Percentiles rank a stretch among this genome's conserved stretches.
These are phyloP conservation scores for Xenoacremonium recifei DNA, from an alignment of 2,329 filamentous ascomycete species.

Conservation along the genomic window DNA sequence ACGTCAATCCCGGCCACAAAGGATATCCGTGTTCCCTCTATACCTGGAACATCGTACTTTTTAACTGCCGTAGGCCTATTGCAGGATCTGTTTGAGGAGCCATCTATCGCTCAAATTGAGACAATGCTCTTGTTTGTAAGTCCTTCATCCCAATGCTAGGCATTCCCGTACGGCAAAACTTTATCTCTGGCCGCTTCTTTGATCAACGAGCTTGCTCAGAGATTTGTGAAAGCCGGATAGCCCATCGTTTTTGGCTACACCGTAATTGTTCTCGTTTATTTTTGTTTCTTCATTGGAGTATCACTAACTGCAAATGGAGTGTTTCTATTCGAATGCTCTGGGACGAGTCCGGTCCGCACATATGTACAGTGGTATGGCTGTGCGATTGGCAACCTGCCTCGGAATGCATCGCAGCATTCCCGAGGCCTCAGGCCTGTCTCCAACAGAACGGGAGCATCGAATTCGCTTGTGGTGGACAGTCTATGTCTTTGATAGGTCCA, in stretches of 20 bases:
- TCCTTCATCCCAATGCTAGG: too few relatives aligned
- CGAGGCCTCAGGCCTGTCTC: constrained; percentile 4
- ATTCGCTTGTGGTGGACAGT: constrained; percentile 14
- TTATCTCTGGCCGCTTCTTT: too few relatives aligned
- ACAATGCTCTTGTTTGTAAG: constrained; percentile 12
- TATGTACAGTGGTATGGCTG: constrained; percentile 15
- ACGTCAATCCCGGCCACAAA: constrained; percentile 4
- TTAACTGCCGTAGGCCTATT: constrained; percentile 10
- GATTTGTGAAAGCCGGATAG: too few relatives aligned
- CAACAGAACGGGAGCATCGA: constrained; percentile 8
- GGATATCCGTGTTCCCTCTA: constrained; percentile 1
- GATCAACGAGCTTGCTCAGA: too few relatives aligned
- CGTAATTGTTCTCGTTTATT: too few relatives aligned
- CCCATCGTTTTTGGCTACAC: too few relatives aligned
- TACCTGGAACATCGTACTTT: constrained; percentile 11
- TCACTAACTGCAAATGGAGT: too few relatives aligned
- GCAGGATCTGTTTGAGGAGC: constrained; percentile 13
- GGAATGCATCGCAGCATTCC: constrained; percentile 10
- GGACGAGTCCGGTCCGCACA: constrained; percentile 10
- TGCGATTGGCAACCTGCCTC: constrained; percentile 11
- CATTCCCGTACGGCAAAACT: too few relatives aligned
- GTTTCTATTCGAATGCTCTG: constrained; percentile 13
- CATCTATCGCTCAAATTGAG: constrained; percentile 11
- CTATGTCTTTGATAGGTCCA: constrained; percentile 14
- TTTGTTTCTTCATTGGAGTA: too few relatives aligned